Evolutionary conservation across 2,329 filamentous ascomycete species (phyloP), one percentile per base, ranked within the genome.

Genomic region (Myriosclerotinia scirpicola): DNA sequence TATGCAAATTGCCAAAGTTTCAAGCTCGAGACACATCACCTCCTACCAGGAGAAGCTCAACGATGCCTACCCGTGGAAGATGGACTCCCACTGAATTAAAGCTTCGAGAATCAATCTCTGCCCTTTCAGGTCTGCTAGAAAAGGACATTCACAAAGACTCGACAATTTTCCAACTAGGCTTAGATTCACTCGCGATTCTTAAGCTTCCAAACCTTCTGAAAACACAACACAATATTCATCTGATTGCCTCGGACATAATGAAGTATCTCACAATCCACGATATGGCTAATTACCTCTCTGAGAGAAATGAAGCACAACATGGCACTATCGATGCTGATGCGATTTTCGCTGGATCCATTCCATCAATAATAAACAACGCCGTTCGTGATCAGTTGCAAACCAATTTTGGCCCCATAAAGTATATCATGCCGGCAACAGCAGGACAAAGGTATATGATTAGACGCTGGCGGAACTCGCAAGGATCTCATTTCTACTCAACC

Each of bases 161-260:
- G 61, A 91, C 84, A 0, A 84, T 97, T 15, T 96, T 95, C 76
- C 88, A 95, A 69, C 82, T 97, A 1, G 93, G 93, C 0, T 85
- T 97, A 1, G 93, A 97, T 76, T 97, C 93, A 0, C 96, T 97
- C 76, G 94, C 89, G 70, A 90, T 92, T 1, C 95, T 97, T 79
- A 96, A 95, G 73, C 87, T 93, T 4, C 87, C 88, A 11, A 84
- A 89, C 0, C 80, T 93, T 9, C 80, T 97, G 5, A 87, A 86
- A 53, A 90, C 30, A 34, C 30, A 85, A 71, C 78, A 82, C 53
- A 85, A 82, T 0, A 77, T 97, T 9, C 77, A 79, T 15, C 76
- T 96, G 0, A 83, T 83, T 44, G 90, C 94, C 3, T 88, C 90
- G 53, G 85, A 91, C 50, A 85, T 97, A 73, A 79, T 96, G 3